Evolutionary conservation across 768 basidiomycete species (phyloP).

Genomic region (Boletus patriciae): DNA sequence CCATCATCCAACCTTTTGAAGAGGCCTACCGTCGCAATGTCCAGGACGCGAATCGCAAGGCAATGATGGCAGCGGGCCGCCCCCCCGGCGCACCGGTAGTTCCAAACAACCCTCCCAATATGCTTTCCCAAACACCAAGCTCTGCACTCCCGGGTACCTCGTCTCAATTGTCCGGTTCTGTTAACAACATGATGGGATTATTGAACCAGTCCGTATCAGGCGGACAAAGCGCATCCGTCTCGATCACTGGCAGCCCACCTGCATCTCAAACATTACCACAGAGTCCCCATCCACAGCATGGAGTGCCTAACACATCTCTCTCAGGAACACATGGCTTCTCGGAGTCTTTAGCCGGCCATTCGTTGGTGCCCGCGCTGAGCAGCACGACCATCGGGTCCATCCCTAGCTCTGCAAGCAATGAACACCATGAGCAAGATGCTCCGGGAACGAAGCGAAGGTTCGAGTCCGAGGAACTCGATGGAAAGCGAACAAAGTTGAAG

Average conservation of each 20-base stretch:
- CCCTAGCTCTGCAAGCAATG: conserved; percentile 12
- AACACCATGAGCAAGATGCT: conserved; percentile 54
- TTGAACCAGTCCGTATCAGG: conserved; percentile 27
- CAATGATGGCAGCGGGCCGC: conserved; percentile 44
- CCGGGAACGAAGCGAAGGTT: conserved; percentile 73
- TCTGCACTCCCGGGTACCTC: conserved; percentile 12
- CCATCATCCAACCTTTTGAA: conserved; percentile 70
- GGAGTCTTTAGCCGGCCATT: conserved; percentile 24
- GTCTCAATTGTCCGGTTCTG: conserved; percentile 23
- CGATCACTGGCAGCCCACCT: conserved; percentile 26
- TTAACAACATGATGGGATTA: conserved; percentile 25
- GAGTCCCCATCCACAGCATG: conserved; percentile 31
- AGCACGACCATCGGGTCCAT: conserved; percentile 14
- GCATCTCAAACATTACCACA: conserved; percentile 32
- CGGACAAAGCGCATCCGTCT: conserved; percentile 18
- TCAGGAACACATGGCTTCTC: conserved; percentile 28
- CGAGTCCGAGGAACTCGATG: conserved; percentile 61
- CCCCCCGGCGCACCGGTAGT: conserved; percentile 15
- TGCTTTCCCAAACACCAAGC: conserved; percentile 17
- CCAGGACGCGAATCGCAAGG: conserved; percentile 58
- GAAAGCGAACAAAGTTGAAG: conserved; percentile 71
- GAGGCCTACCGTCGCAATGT: conserved; percentile 63
- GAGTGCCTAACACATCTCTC: conserved; percentile 18
- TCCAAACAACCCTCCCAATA: conserved; percentile 17
- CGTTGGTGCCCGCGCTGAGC: conserved; percentile 16